Percentiles rank a stretch among this genome's conserved stretches.
These are phyloP conservation scores for Solanum hybrid DNA, from an alignment of 305 asterid species.

Conservation along the genomic window DNA sequence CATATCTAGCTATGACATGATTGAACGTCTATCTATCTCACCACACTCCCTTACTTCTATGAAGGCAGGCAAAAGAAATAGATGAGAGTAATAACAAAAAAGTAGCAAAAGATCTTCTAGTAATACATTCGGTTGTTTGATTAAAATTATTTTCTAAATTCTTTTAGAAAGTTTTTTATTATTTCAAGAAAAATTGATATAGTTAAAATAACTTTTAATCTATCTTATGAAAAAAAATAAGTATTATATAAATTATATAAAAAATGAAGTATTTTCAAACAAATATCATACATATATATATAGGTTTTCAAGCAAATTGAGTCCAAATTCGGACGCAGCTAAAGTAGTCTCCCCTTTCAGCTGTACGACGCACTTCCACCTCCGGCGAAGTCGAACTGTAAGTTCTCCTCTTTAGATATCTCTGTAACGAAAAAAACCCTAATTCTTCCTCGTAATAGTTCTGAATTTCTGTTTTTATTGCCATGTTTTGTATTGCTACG, in stretches of 20 bases:
- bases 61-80: accelerated
- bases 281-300: neutral
- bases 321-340: neutral
- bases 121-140: neutral
- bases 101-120: neutral
- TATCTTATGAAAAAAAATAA: no score
- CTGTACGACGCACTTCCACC: neutral
- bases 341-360: neutral
- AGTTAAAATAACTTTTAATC: neutral
- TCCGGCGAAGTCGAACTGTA: neutral
- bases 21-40: no score
- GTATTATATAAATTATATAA: neutral
- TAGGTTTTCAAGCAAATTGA: neutral
- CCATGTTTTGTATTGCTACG: neutral
- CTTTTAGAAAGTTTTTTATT: no score
- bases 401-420: neutral
- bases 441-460: neutral
- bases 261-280: neutral
- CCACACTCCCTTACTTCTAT: neutral
- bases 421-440: neutral
- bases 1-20: no score
- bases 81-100: neutral
- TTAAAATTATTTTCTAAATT: neutral
- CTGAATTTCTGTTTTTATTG: neutral
- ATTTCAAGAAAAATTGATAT: neutral